phyloP scores from a whole-genome alignment of 1,284 basidiomycete genomes.

The Cutaneotrichosporon sp. region DNA sequence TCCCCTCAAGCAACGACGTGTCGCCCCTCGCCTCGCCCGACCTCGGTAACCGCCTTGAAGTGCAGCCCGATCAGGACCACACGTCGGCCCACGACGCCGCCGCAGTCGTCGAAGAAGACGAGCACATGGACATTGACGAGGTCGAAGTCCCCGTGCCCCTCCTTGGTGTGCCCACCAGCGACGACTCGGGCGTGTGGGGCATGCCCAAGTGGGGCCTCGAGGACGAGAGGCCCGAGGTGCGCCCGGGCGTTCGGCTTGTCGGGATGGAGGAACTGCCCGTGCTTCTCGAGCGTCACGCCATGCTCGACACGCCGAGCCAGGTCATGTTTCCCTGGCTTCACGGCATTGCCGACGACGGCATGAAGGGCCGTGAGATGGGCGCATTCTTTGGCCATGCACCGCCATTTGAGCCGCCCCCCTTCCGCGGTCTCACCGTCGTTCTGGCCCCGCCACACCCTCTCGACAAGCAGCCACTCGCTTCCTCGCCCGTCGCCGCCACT shows the following conservation, averaged over 20 bases:
- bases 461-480: slow-evolving; percentile 15
- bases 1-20: slow-evolving; percentile 1
- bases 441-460: slow-evolving; percentile 37
- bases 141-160: slow-evolving; percentile 16
- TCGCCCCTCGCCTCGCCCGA: slow-evolving; percentile 8
- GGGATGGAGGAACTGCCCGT: slow-evolving; percentile 41
- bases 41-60: slow-evolving; percentile 1
- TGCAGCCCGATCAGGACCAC: neutral
- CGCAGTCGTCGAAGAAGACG: slow-evolving; percentile 1
- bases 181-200: slow-evolving; percentile 35
- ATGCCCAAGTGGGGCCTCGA: slow-evolving; percentile 47
- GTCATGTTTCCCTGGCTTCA: slow-evolving; percentile 49
- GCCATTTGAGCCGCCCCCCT: slow-evolving; percentile 45
- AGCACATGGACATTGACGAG: slow-evolving; percentile 24
- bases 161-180: slow-evolving; percentile 15
- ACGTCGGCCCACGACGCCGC: neutral
- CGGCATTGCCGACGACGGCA: slow-evolving; percentile 46
- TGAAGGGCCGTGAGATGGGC: slow-evolving; percentile 42
- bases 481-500: slow-evolving; percentile 5
- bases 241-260: slow-evolving; percentile 41
- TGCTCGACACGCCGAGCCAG: slow-evolving; percentile 44
- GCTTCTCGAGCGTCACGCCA: slow-evolving; percentile 38
- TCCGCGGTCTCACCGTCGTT: slow-evolving; percentile 42
- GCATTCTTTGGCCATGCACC: slow-evolving; percentile 45
- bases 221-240: slow-evolving; percentile 36